Evolutionary conservation across 176 grass and related monocot species (phyloP), one percentile per base, ranked within the genome.

Genomic region (Ensete glaucum): DNA sequence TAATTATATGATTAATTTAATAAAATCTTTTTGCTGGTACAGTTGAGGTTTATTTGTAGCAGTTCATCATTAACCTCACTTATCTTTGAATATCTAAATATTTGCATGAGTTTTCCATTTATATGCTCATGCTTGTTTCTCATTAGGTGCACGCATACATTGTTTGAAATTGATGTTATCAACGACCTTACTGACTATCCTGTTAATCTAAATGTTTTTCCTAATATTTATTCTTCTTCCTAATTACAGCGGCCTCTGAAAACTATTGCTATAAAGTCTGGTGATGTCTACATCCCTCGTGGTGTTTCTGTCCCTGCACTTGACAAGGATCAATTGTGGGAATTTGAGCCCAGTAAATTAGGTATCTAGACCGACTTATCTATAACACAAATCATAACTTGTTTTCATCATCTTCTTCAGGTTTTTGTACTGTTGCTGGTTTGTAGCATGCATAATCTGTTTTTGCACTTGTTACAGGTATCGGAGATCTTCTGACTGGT

Each of bases 211-310:
- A 58, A 43, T 50, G 13, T 53, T 53, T 24, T 49, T 20, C 16
- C 9, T 64, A 65, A 53, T 48, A 52, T 62, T 73, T 19, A 59
- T 77, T 73, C 1, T 58, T 76, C 73, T 25, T 48, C 79, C 54
- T n/a, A 16, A 25, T 84, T 85, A 78, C 75, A 96, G 85, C 81
- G 89, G 14, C 93, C 89, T 21, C 49, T 96, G 54, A 96, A 83
- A 90, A 90, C 93, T 70, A 92, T 92, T 78, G 93, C 93, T 76
- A 79, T 96, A 23, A 96, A 88, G 74, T 92, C 89, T 0, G 85
- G 87, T 71, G 93, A 96, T 77, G 87, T 96, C 73, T 96, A 96
- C 81, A 96, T 96, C 77, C 91, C 91, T 25, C 91, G 87, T 73
- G 91, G 91, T 63, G 91, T 93, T 73, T 87, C 91, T 59, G 87